Percentiles rank a stretch among this genome's conserved stretches.
Conservation (phyloP, 2,329 filamentous ascomycete genomes). For the Aspergillus hortae region DNA sequence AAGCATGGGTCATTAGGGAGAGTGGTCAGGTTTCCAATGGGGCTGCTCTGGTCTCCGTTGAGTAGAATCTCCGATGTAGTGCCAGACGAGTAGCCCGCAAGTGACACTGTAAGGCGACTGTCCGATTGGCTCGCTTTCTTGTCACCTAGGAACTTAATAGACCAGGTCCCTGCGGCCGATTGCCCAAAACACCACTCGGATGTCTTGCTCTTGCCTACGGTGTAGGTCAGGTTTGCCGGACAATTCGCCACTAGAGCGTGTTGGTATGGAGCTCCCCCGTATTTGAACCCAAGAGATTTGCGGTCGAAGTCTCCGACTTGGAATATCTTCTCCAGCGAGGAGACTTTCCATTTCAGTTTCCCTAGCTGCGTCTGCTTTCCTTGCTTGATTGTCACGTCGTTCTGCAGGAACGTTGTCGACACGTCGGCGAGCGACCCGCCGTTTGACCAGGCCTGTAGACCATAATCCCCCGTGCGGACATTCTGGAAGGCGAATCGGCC, state of each 20-base stretch:
- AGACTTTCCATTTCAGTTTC: constrained; percentile 40
- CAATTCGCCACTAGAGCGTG: constrained; percentile 46
- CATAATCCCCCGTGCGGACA: constrained; percentile 46
- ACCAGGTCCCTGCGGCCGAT: constrained; percentile 37
- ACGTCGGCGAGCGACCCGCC: constrained; percentile 45
- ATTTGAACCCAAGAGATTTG: constrained; percentile 43
- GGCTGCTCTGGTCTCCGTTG: constrained; percentile 38
- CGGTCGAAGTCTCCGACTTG: constrained; percentile 50
- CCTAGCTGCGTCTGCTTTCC: constrained; percentile 37
- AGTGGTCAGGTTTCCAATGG: constrained; percentile 35
- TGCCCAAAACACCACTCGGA: constrained; percentile 52
- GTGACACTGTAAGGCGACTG: constrained; percentile 38
- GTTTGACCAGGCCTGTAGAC: constrained; percentile 50
- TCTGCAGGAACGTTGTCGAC: constrained; percentile 42
- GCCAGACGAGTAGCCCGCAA: constrained; percentile 46
- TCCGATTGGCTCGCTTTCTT: constrained; percentile 21
- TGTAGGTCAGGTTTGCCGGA: constrained; percentile 46
- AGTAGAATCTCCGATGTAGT: constrained; percentile 39
- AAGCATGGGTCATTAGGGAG: constrained; percentile 45
- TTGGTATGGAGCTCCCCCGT: constrained; percentile 42
- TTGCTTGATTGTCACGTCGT: constrained; percentile 38
- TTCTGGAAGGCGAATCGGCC: constrained; percentile 45
- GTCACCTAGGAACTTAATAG: constrained; percentile 25
- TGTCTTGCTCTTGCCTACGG: constrained; percentile 34
- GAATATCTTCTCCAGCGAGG: constrained; percentile 42